phyloP scores from a whole-genome alignment of 2,329 filamentous ascomycete species.

The Hypoxylon sp. region DNA sequence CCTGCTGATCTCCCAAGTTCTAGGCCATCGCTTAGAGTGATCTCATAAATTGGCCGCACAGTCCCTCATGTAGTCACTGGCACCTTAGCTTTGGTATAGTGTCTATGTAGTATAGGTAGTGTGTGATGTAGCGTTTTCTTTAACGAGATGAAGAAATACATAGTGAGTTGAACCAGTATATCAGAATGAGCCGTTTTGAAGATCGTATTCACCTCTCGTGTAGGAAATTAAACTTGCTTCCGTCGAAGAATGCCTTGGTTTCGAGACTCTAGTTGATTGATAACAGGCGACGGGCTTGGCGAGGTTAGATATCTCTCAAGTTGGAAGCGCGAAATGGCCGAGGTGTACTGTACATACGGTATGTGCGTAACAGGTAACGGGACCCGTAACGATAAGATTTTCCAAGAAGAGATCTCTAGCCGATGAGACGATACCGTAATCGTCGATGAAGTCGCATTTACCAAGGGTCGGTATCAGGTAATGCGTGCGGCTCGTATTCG shows the following conservation, averaged over 20 bases:
- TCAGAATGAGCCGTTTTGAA: conserved; percentile 19
- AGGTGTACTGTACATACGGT: not conserved
- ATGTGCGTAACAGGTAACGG: conserved; percentile 19
- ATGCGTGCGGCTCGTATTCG: conserved; percentile 45
- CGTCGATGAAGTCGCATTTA: conserved; percentile 42
- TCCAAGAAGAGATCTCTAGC: conserved; percentile 25
- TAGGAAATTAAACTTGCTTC: conserved; percentile 28
- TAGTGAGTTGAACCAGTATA: conserved; percentile 30
- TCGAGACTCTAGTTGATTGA: conserved; percentile 5
- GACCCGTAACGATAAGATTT: conserved; percentile 28
- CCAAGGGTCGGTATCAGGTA: conserved; percentile 52
- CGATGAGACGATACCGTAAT: conserved; percentile 37
- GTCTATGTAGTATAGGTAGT: no score
- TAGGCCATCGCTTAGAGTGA: conserved; percentile 39
- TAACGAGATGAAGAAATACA: conserved; percentile 44
- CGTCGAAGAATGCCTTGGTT: conserved; percentile 8
- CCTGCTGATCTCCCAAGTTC: conserved; percentile 38
- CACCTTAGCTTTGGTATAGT: conserved; percentile 6
- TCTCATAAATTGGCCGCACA: conserved; percentile 36
- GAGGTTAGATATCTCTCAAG: conserved; percentile 2
- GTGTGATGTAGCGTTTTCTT: conserved; percentile 16
- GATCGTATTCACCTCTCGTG: conserved; percentile 29
- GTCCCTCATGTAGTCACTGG: conserved; percentile 29
- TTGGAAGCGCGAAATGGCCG: not conserved
- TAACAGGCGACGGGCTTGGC: not conserved